These are phyloP conservation scores for Rubia peregrina DNA, from an alignment of 305 asterid species.

Conservation along the genomic window DNA sequence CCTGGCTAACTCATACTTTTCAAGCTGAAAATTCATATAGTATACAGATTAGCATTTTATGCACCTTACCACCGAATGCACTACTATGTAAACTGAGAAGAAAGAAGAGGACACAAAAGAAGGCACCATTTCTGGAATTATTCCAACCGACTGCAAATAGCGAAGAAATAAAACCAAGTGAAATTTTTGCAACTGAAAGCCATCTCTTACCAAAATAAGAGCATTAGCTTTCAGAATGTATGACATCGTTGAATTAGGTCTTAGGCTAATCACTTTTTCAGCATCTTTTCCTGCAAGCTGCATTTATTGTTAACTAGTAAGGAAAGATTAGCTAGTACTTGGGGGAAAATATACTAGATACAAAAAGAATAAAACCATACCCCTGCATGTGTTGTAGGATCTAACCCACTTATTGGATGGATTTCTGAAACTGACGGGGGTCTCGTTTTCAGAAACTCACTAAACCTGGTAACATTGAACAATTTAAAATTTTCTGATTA, in stretches of 20 bases:
- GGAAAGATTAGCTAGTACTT: conserved; percentile 10
- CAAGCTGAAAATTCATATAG: conserved; percentile 57
- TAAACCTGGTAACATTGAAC: conserved; percentile 38
- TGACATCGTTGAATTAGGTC: conserved; percentile 33
- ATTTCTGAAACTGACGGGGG: conserved; percentile 71
- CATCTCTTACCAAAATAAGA: conserved; percentile 66
- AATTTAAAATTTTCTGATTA: conserved; percentile 10
- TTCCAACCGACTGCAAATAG: not conserved
- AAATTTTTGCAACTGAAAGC: not conserved
- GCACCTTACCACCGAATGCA: conserved; percentile 7
- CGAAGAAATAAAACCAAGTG: not conserved
- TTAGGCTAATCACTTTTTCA: conserved; percentile 64
- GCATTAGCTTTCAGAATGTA: conserved; percentile 84
- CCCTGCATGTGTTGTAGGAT: conserved; percentile 93
- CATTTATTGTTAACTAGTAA: not conserved
- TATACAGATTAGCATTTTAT: conserved; percentile 12
- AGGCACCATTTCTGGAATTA: not conserved
- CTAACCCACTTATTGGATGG: conserved; percentile 81
- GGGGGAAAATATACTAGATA: conserved; percentile 6
- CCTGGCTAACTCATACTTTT: conserved; percentile 67
- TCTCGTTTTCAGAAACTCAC: conserved; percentile 71
- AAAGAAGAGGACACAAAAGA: not conserved
- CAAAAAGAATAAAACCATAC: conserved; percentile 27
- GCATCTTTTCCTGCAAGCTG: conserved; percentile 97
- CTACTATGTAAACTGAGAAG: not conserved